Percentiles rank a stretch among this genome's conserved stretches.
Conservation (phyloP, 2,329 filamentous ascomycete genomes). For the Microsporum ferrugineum region DNA sequence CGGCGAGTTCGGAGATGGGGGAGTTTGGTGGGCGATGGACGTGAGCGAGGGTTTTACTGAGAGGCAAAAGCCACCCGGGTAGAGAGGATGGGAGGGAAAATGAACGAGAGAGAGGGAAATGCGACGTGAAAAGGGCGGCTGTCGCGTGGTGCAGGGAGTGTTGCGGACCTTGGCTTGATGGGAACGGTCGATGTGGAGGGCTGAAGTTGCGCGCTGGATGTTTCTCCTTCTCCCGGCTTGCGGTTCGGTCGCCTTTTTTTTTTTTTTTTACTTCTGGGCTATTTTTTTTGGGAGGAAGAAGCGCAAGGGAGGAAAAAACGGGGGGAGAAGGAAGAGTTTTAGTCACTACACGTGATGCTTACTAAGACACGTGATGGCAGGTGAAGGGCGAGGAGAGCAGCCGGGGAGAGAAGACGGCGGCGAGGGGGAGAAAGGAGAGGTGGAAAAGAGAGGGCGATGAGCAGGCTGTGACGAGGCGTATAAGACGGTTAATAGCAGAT, state of each 20-base stretch:
- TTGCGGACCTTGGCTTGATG: conserved; percentile 24
- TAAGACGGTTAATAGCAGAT: background rate
- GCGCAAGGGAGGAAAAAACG: background rate
- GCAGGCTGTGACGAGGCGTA: background rate
- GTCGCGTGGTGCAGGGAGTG: conserved; percentile 25
- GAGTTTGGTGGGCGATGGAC: background rate
- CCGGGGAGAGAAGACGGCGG: background rate
- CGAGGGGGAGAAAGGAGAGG: background rate
- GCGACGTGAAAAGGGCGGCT: conserved; percentile 9
- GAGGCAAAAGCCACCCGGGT: conserved; percentile 13
- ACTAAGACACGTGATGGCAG: conserved; percentile 1
- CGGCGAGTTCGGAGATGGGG: conserved; percentile 12
- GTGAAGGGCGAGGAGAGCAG: background rate
- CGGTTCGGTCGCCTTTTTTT: conserved; percentile 6
- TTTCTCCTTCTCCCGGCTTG: conserved; percentile 8
- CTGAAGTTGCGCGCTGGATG: conserved; percentile 10
- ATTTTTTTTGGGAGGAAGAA: background rate
- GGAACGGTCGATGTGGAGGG: conserved; percentile 30
- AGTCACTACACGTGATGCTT: background rate
- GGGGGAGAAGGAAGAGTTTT: conserved; percentile 1
- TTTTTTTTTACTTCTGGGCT: background rate
- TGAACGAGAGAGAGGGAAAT: conserved; percentile 15
- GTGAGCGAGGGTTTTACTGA: conserved; percentile 13
- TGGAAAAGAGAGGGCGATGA: background rate
- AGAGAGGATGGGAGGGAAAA: conserved; percentile 14